Percentiles rank a stretch among this genome's conserved stretches.
These are phyloP conservation scores for Schizonepeta tenuifolia DNA, from an alignment of 257 asterid genomes.

Conservation along the genomic window DNA sequence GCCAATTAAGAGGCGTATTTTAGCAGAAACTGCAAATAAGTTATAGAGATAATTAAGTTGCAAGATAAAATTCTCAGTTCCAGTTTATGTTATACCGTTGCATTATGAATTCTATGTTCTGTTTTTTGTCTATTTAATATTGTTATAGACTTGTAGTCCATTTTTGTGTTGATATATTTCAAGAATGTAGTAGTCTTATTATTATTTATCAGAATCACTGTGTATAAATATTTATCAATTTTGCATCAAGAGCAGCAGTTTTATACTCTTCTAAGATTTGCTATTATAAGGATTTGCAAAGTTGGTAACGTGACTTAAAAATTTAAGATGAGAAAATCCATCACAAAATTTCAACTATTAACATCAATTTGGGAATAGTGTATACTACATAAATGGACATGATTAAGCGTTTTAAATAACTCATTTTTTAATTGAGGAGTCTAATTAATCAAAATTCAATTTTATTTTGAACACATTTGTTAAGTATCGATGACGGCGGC, in stretches of 20 bases:
- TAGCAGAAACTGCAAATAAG: constrained; percentile 33
- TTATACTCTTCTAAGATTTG: background rate
- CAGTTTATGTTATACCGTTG: constrained; percentile 23
- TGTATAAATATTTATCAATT: constrained; percentile 41
- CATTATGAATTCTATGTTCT: constrained; percentile 22
- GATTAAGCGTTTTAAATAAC: too few species aligned
- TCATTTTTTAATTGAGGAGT: too few species aligned
- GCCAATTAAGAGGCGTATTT: constrained; percentile 33
- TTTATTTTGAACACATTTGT: too few species aligned
- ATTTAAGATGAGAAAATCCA: too few species aligned
- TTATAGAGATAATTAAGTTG: constrained; percentile 33
- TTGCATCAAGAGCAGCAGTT: background rate
- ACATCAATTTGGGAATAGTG: too few species aligned
- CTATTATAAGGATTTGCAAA: too few species aligned
- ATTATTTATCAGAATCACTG: background rate
- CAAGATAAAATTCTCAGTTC: constrained; percentile 20
- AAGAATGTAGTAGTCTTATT: constrained; percentile 36
- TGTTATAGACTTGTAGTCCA: constrained; percentile 37
- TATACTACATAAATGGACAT: too few species aligned
- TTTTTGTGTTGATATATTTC: constrained; percentile 39
- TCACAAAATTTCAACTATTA: too few species aligned
- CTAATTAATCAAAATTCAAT: too few species aligned
- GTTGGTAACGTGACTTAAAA: too few species aligned
- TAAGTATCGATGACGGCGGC: too few species aligned
- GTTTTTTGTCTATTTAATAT: constrained; percentile 17